phyloP scores from a whole-genome alignment of 2,329 filamentous ascomycete genomes.

The Fusarium sp. region DNA sequence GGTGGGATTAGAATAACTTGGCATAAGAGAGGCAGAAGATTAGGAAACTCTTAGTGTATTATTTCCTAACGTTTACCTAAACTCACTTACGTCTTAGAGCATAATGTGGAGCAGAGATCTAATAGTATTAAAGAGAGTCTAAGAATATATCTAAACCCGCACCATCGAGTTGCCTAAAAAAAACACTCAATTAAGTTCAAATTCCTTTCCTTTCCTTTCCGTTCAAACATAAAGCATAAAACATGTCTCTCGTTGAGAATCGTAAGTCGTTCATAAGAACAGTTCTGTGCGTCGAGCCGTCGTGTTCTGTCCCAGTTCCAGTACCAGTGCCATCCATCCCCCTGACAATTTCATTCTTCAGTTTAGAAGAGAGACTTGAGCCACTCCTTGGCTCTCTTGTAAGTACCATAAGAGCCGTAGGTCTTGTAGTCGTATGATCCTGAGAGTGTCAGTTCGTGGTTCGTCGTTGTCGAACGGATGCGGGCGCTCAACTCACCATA shows the following conservation, averaged over 20 bases:
- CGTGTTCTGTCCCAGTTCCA: background rate
- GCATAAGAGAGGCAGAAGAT: no score
- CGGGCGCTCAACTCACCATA: background rate
- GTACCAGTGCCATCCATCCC: no score
- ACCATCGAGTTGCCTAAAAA: background rate
- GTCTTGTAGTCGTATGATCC: constrained; percentile 25
- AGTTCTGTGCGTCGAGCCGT: constrained; percentile 9
- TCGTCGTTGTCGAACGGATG: background rate
- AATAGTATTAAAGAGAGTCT: constrained; percentile 31
- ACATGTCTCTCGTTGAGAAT: constrained; percentile 33
- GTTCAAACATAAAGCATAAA: background rate
- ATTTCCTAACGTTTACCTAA: no score
- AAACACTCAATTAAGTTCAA: background rate
- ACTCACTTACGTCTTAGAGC: no score
- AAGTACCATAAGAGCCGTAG: constrained; percentile 28
- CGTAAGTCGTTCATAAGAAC: constrained; percentile 34
- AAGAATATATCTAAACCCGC: constrained; percentile 4
- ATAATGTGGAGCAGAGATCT: background rate
- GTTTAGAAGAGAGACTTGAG: constrained; percentile 27
- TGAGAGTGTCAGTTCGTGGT: background rate
- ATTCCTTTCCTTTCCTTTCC: no score
- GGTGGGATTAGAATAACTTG: no score
- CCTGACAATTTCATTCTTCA: background rate
- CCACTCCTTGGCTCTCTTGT: constrained; percentile 27
- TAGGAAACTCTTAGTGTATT: no score